Evolutionary conservation across 1,284 basidiomycete genomes (phyloP), one percentile per base, ranked within the genome.

Genomic region (Puccinia horiana): DNA sequence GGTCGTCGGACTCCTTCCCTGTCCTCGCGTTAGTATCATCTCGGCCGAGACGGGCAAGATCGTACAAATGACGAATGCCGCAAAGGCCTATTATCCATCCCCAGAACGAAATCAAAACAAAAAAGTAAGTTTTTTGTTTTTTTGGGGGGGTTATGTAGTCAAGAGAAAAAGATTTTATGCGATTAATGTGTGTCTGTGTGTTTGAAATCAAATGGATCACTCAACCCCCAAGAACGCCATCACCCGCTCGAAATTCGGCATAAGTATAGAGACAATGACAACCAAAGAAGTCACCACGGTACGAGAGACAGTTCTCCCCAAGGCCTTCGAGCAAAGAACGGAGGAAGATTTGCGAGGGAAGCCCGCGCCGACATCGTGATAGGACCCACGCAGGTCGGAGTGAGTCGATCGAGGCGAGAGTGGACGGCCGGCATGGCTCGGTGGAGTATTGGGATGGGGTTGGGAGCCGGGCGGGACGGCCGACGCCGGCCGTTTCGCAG

Each of bases 161-260:
- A n/a, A n/a, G 32, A 42, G 37, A 37, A 26, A 35, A 65, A 44
- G n/a, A n/a, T n/a, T n/a, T n/a, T n/a, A n/a, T n/a, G n/a, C n/a
- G n/a, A n/a, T n/a, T n/a, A n/a, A n/a, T n/a, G n/a, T n/a, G n/a
- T n/a, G n/a, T n/a, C n/a, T n/a, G n/a, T n/a, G n/a, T n/a, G n/a
- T n/a, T n/a, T n/a, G n/a, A n/a, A n/a, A n/a, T n/a, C n/a, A 58
- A 42, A 63, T 32, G 16, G n/a, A 37, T 26, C 9, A 67, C 77
- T 69, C 65, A 79, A 78, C 77, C 42, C 77, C 77, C n/a, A 79
- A 54, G 40, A 79, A 79, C 16, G 65, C 42, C 77, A 79, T 79
- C 20, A 79, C 77, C 54, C 77, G n/a, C 26, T 79, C 77, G 35
- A 79, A 79, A 42, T 79, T 69, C 9, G 77, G 77, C 35, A 79